phyloP scores from a whole-genome alignment of 202 grass and related monocot genomes.

The Cymbopogon flexuosus region DNA sequence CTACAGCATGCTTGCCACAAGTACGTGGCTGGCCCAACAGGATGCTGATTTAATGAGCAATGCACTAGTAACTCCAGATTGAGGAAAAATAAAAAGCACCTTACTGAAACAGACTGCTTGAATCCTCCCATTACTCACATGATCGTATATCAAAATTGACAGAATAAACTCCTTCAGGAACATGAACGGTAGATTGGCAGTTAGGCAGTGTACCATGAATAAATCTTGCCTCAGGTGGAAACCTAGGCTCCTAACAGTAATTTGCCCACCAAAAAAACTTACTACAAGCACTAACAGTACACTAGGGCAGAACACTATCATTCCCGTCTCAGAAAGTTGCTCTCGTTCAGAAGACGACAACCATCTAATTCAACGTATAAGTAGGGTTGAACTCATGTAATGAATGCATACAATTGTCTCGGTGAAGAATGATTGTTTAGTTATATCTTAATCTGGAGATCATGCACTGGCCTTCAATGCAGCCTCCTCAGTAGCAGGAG shows the following conservation, averaged over 20 bases:
- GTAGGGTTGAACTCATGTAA: constrained; percentile 22
- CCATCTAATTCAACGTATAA: constrained; percentile 28
- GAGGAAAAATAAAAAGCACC: neutral
- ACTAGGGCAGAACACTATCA: neutral
- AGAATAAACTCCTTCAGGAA: neutral
- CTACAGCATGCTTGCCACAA: neutral
- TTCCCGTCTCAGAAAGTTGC: constrained; percentile 16
- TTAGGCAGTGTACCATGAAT: neutral
- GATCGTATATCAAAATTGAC: neutral
- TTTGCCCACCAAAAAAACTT: neutral
- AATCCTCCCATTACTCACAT: neutral
- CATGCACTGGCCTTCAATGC: constrained; percentile 36
- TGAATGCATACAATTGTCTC: constrained; percentile 19
- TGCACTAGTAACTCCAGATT: neutral
- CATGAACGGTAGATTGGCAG: neutral
- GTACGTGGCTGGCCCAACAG: neutral
- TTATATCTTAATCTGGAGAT: constrained; percentile 19
- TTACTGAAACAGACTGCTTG: neutral
- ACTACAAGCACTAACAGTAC: neutral
- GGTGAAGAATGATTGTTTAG: constrained; percentile 18
- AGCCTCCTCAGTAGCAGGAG: constrained; percentile 16
- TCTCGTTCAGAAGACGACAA: neutral
- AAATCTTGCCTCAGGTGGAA: neutral
- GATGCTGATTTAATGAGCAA: neutral
- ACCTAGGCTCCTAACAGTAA: neutral